Base-by-base conservation (phyloP, 2,329 filamentous ascomycete genomes). In the Clarireedia sp. region DNA sequence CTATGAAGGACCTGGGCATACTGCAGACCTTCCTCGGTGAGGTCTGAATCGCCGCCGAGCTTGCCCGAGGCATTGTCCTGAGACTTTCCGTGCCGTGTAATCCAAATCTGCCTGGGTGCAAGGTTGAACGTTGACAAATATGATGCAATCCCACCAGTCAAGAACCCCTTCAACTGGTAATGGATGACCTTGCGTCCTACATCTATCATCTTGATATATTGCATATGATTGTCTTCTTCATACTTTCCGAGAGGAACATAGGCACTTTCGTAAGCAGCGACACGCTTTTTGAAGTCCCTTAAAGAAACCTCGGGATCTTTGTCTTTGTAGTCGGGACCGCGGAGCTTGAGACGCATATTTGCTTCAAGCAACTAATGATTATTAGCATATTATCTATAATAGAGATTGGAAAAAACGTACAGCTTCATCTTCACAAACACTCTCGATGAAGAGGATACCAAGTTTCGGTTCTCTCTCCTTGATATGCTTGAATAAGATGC, bases 51-150 rank as follows among this genome's bases (percentile, higher is more conserved):
- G 45, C 94, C 94, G 41, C 94, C 94, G 58, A 99, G 89, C 70
- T 89, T 95, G 59, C 91, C 90, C 2, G 83, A 78, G 56, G 88
- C 78, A 67, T 99, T 96, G 69, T 99, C 94, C 58, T 82, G 69
- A 55, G 90, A 96, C 71, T 96, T 89, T 43, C 94, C 94, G 68
- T 97, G 94, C 50, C 94, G 79, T 1, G 94, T 97, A 68, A 99
- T 95, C 94, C 94, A 99, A 58, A 99, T 97, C 71, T 96, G 92
- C 54, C 94, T 81, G 0, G 94, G 91, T 0, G 92, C 89, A 16
- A 99, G 80, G 65, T 99, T 97, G 78, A 99, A 99, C 64, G 95
- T 97, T 46, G 94, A 87, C 9, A 99, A 79, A 66, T 97, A 99
- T 61, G 91, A 95, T 55, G 94, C 90, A 54, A 95, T 94, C 60